Evolutionary conservation across 2,329 filamentous ascomycete genomes (phyloP).

Genomic region (Scedosporium boydii): DNA sequence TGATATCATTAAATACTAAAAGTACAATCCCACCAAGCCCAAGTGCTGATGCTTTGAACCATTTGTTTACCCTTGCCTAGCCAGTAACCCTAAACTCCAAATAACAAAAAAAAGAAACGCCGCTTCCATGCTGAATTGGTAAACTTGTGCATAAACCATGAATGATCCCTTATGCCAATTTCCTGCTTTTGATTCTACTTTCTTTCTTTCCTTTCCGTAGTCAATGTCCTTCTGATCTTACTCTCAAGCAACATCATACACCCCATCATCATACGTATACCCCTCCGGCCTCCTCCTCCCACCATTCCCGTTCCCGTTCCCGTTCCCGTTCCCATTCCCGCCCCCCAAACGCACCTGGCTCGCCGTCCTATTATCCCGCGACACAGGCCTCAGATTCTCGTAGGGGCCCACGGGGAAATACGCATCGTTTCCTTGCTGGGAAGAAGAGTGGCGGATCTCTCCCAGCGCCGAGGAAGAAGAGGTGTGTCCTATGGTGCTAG

Average conservation of each 20-base stretch:
- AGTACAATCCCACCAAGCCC: background rate
- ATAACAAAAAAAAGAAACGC: background rate
- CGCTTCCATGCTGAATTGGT: background rate
- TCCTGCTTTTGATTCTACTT: too few relatives aligned
- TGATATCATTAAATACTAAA: background rate
- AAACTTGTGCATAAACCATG: background rate
- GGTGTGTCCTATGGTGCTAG: background rate
- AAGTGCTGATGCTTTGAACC: too few relatives aligned
- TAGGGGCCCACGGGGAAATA: constrained; percentile 2
- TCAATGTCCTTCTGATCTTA: too few relatives aligned
- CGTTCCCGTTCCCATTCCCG: too few relatives aligned
- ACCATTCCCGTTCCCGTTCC: background rate
- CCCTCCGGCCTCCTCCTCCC: background rate
- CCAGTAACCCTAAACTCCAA: background rate
- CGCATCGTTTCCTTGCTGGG: background rate
- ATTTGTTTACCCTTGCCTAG: too few relatives aligned
- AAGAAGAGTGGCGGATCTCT: background rate
- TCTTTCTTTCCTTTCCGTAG: too few relatives aligned
- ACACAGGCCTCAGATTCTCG: constrained; percentile 1
- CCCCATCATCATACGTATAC: constrained; percentile 1
- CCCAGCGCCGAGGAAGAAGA: background rate
- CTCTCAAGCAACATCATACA: background rate
- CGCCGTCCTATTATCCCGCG: background rate
- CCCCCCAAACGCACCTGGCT: background rate
- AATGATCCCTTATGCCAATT: background rate